A percentile compares a stretch with the other conserved stretches of the same genome.
Evolutionary conservation across 1,284 basidiomycete species (phyloP).

Genomic region (Anthracocystis walkeri): DNA sequence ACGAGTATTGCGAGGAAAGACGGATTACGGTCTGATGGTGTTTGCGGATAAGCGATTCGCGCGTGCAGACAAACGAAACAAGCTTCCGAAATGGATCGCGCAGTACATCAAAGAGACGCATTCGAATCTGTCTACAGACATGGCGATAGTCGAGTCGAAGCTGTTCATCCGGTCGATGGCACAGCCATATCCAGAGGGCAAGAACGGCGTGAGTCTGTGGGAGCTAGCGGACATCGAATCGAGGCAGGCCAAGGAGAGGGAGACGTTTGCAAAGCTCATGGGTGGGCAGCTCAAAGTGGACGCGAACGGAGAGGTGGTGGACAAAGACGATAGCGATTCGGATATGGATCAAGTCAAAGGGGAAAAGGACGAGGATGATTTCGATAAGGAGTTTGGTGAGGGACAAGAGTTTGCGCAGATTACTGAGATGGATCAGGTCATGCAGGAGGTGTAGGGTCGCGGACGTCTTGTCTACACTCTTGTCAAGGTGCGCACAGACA

Average conservation of each 20-base stretch:
- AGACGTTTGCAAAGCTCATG: constrained; percentile 63
- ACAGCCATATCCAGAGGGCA: constrained; percentile 89
- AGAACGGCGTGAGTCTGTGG: constrained; percentile 95
- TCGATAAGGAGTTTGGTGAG: constrained; percentile 58
- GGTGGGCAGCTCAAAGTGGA: constrained; percentile 48
- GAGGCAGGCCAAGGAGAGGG: constrained; percentile 82
- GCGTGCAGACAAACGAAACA: constrained; percentile 93
- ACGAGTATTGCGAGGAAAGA: constrained; percentile 95
- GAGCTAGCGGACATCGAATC: constrained; percentile 85
- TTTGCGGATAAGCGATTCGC: constrained; percentile 99
- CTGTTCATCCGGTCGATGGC: constrained; percentile 97
- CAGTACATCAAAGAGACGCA: constrained; percentile 95
- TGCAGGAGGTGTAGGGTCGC: constrained; percentile 10
- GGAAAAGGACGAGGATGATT: constrained; percentile 53
- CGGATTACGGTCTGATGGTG: constrained; percentile 99
- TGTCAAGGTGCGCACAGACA: too few relatives aligned
- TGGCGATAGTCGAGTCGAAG: constrained; percentile 95
- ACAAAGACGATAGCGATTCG: constrained; percentile 38
- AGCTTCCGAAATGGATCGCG: constrained; percentile 98
- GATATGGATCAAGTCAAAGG: constrained; percentile 21
- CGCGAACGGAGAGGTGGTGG: constrained; percentile 46
- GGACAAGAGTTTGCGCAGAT: constrained; percentile 38
- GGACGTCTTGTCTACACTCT: too few relatives aligned
- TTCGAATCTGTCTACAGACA: constrained; percentile 97
- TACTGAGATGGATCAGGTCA: constrained; percentile 24